Conservation (phyloP, 768 basidiomycete species). For the Tylopilus subfusipes region DNA sequence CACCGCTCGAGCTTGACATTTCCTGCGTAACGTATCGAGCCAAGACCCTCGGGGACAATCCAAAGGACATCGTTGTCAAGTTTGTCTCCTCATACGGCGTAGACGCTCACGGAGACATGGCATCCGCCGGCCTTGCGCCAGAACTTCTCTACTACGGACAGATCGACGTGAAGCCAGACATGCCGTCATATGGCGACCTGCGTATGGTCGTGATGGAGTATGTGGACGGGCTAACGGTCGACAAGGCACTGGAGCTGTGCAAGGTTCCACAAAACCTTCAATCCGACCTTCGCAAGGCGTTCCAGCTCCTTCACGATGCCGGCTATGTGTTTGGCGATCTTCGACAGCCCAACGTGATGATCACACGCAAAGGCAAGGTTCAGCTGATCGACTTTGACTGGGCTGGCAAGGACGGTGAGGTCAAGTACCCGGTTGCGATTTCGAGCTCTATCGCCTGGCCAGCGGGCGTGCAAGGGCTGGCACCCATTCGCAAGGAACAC, state of each 20-base stretch:
- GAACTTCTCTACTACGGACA: slow-evolving; percentile 30
- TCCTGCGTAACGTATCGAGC: slow-evolving; percentile 27
- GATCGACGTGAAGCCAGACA: slow-evolving; percentile 2
- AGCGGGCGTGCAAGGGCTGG: neutral
- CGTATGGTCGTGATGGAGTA: slow-evolving; percentile 42
- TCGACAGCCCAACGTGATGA: slow-evolving; percentile 33
- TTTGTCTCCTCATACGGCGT: slow-evolving; percentile 35
- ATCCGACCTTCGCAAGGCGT: slow-evolving; percentile 17
- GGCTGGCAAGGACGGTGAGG: neutral
- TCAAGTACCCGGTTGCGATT: neutral
- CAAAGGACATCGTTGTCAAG: slow-evolving; percentile 33
- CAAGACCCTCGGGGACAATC: neutral
- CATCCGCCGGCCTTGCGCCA: slow-evolving; percentile 25
- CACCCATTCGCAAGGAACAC: slow-evolving; percentile 1
- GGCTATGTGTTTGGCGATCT: slow-evolving; percentile 40
- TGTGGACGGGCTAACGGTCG: slow-evolving; percentile 17
- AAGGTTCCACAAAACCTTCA: slow-evolving; percentile 13
- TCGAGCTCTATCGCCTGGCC: neutral
- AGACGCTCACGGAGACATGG: slow-evolving; percentile 33
- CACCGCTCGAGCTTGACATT: slow-evolving; percentile 14
- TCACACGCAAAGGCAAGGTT: slow-evolving; percentile 3
- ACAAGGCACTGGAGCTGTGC: neutral
- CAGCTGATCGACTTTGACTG: slow-evolving; percentile 10
- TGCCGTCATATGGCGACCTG: slow-evolving; percentile 17
- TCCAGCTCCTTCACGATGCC: slow-evolving; percentile 26